phyloP scores from a whole-genome alignment of 2,329 filamentous ascomycete genomes.

The Fusarium tuaranense region DNA sequence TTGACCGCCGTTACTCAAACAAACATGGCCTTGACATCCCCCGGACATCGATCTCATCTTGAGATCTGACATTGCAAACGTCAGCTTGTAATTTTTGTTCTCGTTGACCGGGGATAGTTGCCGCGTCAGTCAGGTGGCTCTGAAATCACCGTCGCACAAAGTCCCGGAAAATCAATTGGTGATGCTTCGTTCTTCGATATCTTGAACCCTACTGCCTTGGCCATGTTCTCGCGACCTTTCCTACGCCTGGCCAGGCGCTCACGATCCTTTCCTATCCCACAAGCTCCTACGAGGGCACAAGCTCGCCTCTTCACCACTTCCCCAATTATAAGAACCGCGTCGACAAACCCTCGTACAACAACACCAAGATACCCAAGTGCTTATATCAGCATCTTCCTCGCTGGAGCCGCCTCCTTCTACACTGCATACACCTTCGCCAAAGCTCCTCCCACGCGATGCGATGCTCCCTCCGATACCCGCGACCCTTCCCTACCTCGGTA shows the following conservation, averaged over 20 bases:
- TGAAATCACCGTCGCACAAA: neutral
- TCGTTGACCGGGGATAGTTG: neutral
- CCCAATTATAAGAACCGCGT: neutral
- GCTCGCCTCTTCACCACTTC: slow-evolving; percentile 22
- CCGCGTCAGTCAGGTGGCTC: neutral
- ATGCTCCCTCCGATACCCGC: slow-evolving; percentile 41
- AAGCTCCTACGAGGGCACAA: slow-evolving; percentile 20
- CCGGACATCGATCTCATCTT: slow-evolving; percentile 4
- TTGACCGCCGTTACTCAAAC: slow-evolving; percentile 32
- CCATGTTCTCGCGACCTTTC: slow-evolving; percentile 32
- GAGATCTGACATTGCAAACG: slow-evolving; percentile 18
- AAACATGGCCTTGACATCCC: slow-evolving; percentile 17
- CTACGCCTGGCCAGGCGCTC: slow-evolving; percentile 25
- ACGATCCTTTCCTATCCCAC: slow-evolving; percentile 13
- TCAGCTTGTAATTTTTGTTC: slow-evolving; percentile 14
- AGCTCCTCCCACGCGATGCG: slow-evolving; percentile 35
- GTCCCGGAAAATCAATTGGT: neutral
- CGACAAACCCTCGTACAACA: slow-evolving; percentile 1
- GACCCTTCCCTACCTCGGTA: slow-evolving; percentile 61
- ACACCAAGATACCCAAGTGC: slow-evolving; percentile 7
- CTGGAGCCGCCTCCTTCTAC: slow-evolving; percentile 33
- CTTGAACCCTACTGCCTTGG: slow-evolving; percentile 1
- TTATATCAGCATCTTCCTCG: slow-evolving; percentile 19
- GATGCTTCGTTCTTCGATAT: slow-evolving; percentile 20
- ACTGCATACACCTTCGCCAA: slow-evolving; percentile 34